These are phyloP conservation scores for Tylopilus orsonianus DNA, from an alignment of 1,284 basidiomycete species.

Conservation along the genomic window DNA sequence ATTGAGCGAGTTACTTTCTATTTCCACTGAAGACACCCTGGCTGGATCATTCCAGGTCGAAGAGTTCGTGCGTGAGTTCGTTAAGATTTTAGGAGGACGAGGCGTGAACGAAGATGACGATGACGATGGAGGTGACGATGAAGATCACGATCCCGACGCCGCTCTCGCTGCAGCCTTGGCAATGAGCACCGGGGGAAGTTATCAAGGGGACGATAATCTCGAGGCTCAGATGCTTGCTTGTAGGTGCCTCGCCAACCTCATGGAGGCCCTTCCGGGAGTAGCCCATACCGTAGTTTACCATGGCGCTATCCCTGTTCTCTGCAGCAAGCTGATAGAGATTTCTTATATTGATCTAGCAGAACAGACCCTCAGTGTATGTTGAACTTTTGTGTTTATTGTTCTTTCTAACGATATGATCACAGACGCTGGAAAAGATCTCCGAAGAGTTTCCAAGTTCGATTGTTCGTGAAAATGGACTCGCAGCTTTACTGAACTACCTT, in stretches of 20 bases:
- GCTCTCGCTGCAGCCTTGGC: slow-evolving; percentile 82
- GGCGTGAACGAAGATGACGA: slow-evolving; percentile 71
- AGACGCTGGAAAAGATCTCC: slow-evolving; percentile 97
- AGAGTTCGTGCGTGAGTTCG: slow-evolving; percentile 88
- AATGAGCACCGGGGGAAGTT: slow-evolving; percentile 64
- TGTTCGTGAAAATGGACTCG: slow-evolving; percentile 89
- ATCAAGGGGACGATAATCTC: slow-evolving; percentile 80
- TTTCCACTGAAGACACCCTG: slow-evolving; percentile 96
- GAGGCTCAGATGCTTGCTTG: slow-evolving; percentile 93
- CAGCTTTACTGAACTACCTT: slow-evolving; percentile 88
- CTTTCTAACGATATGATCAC: slow-evolving; percentile 25
- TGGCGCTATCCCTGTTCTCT: slow-evolving; percentile 91
- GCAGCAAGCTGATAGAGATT: slow-evolving; percentile 93
- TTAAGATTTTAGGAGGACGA: slow-evolving; percentile 88
- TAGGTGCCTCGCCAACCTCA: slow-evolving; percentile 91
- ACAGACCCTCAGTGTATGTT: slow-evolving; percentile 90
- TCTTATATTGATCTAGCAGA: slow-evolving; percentile 96
- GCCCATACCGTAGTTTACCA: slow-evolving; percentile 94
- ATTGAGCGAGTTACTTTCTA: slow-evolving; percentile 90
- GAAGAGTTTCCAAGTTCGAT: slow-evolving; percentile 94
- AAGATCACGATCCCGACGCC: slow-evolving; percentile 77
- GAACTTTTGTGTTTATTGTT: slow-evolving; percentile 6
- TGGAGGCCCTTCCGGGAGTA: slow-evolving; percentile 94
- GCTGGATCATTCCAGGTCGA: slow-evolving; percentile 94
- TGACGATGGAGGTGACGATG: slow-evolving; percentile 55